Evolutionary conservation across 176 grass and related monocot species (phyloP).

Genomic region (Bromus sterilis): DNA sequence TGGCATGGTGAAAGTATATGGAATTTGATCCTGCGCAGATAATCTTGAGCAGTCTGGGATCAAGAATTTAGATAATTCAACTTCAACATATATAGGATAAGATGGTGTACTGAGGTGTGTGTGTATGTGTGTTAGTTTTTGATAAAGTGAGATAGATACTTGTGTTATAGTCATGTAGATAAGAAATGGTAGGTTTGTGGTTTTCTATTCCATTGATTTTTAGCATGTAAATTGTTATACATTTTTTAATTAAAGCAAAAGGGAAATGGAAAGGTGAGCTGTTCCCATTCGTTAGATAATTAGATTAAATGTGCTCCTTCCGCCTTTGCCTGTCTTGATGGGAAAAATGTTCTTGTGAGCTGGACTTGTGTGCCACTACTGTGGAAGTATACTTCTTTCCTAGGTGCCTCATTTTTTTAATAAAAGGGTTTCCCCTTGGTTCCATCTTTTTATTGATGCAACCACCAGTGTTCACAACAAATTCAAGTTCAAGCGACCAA

Average conservation of each 20-base stretch:
- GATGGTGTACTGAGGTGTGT: not conserved
- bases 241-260: slow-evolving; percentile 55
- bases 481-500: too few relatives aligned
- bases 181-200: slow-evolving; percentile 11
- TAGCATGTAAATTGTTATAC: slow-evolving; percentile 53
- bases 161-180: slow-evolving; percentile 43
- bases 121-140: slow-evolving; percentile 27
- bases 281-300: slow-evolving; percentile 23
- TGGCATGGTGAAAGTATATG: slow-evolving; percentile 27
- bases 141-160: slow-evolving; percentile 16
- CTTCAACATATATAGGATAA: slow-evolving; percentile 56
- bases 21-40: too few relatives aligned
- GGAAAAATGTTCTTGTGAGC: slow-evolving; percentile 25
- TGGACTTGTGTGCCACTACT: slow-evolving; percentile 19
- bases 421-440: too few relatives aligned
- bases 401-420: too few relatives aligned
- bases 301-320: not conserved
- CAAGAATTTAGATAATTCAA: too few relatives aligned
- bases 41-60: too few relatives aligned
- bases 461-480: too few relatives aligned
- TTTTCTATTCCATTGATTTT: slow-evolving; percentile 47
- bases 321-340: slow-evolving; percentile 3
- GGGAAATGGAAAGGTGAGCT: slow-evolving; percentile 37
- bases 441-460: too few relatives aligned
- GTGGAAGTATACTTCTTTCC: slow-evolving; percentile 6